Evolutionary conservation across 495 filamentous ascomycete species (phyloP).

Genomic region (Annulohypoxylon nitens): DNA sequence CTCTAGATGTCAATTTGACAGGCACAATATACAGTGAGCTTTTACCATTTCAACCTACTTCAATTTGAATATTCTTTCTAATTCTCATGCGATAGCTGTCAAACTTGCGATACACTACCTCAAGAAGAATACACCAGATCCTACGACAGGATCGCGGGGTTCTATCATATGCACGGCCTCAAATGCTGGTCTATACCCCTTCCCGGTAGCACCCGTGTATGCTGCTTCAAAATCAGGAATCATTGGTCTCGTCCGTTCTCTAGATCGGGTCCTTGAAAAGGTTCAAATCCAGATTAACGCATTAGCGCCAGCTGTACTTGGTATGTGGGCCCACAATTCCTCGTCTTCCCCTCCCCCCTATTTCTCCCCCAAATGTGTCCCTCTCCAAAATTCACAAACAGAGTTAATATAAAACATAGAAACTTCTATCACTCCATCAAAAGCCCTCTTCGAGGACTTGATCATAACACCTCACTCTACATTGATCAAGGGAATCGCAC

Average conservation of each 20-base stretch:
- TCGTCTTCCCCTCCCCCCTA: constrained; percentile 8
- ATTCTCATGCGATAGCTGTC: constrained; percentile 53
- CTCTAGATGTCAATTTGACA: constrained; percentile 63
- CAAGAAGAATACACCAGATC: constrained; percentile 56
- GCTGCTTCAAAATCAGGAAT: constrained; percentile 65
- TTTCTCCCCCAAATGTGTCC: background rate
- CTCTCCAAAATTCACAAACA: background rate
- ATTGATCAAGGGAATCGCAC: constrained; percentile 58
- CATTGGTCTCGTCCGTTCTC: constrained; percentile 64
- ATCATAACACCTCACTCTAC: constrained; percentile 67
- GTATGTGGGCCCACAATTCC: constrained; percentile 46
- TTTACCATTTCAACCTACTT: background rate
- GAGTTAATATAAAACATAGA: constrained; percentile 51
- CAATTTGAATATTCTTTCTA: constrained; percentile 5
- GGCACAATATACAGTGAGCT: constrained; percentile 64
- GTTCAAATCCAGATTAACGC: constrained; percentile 67
- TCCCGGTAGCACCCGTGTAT: constrained; percentile 69
- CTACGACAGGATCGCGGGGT: constrained; percentile 52
- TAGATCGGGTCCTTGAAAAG: constrained; percentile 54
- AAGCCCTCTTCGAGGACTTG: constrained; percentile 64
- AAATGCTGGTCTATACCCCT: constrained; percentile 68
- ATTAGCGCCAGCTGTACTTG: constrained; percentile 65
- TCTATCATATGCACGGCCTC: constrained; percentile 69
- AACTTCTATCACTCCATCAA: constrained; percentile 61
- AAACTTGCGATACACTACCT: constrained; percentile 68